Evolutionary conservation across 768 basidiomycete genomes (phyloP), one percentile per base, ranked within the genome.

Genomic region (Hypholoma sublateritium): DNA sequence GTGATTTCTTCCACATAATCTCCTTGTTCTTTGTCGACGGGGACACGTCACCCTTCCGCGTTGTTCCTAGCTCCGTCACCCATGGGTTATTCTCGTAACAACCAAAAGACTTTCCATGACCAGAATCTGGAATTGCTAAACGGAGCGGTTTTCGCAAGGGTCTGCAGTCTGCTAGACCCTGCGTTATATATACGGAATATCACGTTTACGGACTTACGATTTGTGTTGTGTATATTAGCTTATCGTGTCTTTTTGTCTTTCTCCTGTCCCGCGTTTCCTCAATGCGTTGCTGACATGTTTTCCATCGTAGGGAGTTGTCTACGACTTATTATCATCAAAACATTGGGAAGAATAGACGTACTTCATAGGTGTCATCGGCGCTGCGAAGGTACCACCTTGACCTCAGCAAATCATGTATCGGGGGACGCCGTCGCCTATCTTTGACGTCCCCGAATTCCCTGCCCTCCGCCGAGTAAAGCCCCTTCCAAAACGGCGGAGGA

Each of bases 401-500:
- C 56, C 11, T 55, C 48, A 47, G 50, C 57, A 66, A 11, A 66
- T 64, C 50, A 86, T 86, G 84, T 80, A 83, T 70, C 76, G 78
- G 62, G 75, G 74, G 66, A 52, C 63, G 24, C 70, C 80, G 63
- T 80, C 85, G 53, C 82, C 86, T 51, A 74, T 83, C 61, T 85
- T 86, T 74, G 87, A 88, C 72, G 74, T 79, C 55, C 80, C 85
- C 61, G 86, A 87, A 65, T 81, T 85, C 67, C 81, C 83, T 42
- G 70, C 81, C 37, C 73, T 84, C 51, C 79, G 89, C 62, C 77
- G 85, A 60, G 80, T 91, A 65, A 91, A 90, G 68, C 90, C 91
- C 39, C 78, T 91, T 41, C 89, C 91, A 24, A 91, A 90, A 74
- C 82, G 90, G 62, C 80, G 86, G 59, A 83, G 86, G 58, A 86